Conservation (phyloP, 1,284 basidiomycete genomes). For the Athelia sp. region DNA sequence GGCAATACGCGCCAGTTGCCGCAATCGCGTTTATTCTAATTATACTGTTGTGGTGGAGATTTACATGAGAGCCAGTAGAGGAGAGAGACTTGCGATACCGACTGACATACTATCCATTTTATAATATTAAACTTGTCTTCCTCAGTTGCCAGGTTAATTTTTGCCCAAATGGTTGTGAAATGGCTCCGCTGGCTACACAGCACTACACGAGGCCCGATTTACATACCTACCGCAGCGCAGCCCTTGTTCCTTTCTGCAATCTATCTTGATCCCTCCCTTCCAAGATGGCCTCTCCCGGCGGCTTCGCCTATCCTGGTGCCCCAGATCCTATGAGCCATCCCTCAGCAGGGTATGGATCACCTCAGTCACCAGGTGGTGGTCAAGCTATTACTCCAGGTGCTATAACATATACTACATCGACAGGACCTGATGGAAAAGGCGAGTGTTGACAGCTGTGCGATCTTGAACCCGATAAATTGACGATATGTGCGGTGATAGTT, state of each 20-base stretch:
- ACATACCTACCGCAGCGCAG: neutral
- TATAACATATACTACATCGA: constrained; percentile 64
- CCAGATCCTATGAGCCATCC: neutral
- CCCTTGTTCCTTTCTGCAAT: constrained; percentile 6
- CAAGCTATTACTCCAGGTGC: constrained; percentile 47
- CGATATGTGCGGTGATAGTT: constrained; percentile 13
- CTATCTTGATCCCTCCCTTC: constrained; percentile 7
- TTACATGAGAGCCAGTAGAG: too few relatives aligned
- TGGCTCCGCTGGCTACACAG: neutral
- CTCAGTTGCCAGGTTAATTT: too few relatives aligned
- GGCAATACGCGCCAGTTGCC: constrained; percentile 92
- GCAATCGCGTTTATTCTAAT: constrained; percentile 79
- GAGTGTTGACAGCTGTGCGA: neutral
- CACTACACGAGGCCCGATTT: too few relatives aligned
- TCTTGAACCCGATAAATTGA: neutral
- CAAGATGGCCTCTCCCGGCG: constrained; percentile 16
- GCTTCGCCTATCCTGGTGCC: constrained; percentile 4
- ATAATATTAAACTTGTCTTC: neutral
- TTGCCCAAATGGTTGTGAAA: too few relatives aligned
- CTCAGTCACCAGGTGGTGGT: neutral
- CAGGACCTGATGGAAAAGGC: constrained; percentile 47
- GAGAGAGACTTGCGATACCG: neutral
- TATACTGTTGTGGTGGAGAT: constrained; percentile 90
- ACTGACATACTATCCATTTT: neutral
- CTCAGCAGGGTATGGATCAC: neutral